Base-by-base conservation (phyloP, 2,329 filamentous ascomycete species). In the Davidsoniella virescens region DNA sequence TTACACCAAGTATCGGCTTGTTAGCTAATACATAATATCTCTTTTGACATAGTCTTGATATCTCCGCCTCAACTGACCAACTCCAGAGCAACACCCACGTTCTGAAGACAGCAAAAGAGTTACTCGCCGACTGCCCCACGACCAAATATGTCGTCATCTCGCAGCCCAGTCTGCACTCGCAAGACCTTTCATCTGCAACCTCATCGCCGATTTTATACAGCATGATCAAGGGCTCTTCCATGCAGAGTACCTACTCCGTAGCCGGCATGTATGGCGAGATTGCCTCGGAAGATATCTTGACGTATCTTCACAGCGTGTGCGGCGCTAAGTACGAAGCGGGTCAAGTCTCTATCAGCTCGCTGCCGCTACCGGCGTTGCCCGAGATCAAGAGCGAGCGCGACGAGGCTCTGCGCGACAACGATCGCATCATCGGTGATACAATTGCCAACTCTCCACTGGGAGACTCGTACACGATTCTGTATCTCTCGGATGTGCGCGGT, bases 121-220 rank as follows among this genome's bases (percentile, higher is more conserved):
- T 79, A 47, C 73, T 94, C 23, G 68, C 70, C 38, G 64, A 66
- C 49, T 94, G 87, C 64, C 81, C 82, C 2, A 87, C 84, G 17
- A 72, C 79, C 47, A 75, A 75, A 57, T 94, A 94, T 66, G 68
- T 93, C 52, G 63, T 95, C 56, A 74, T 93, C 54, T 76, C 78
- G 26, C 87, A 94, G 61, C 80, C 84, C 9, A 82, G 83, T 56
- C 71, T 87, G 51, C 78, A 80, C 57, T 74, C 78, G 40, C 69
- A 71, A 55, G 86, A 94, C 63, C 79, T 90, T 58, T 45, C 41
- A 14, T 53, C 47, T 5, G 43, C 43, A 65, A 67, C 56, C 66
- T 68, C 52, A 59, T 57, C 61, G 65, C 65, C 72, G 67, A 67
- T 71, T 62, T 67, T 78, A 39, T 69, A 68, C 59, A 58, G 61